A percentile compares a stretch with the other conserved stretches of the same genome.
phyloP scores from a whole-genome alignment of 352 stramenopile species.

The Chrysophaeum taylorii region DNA sequence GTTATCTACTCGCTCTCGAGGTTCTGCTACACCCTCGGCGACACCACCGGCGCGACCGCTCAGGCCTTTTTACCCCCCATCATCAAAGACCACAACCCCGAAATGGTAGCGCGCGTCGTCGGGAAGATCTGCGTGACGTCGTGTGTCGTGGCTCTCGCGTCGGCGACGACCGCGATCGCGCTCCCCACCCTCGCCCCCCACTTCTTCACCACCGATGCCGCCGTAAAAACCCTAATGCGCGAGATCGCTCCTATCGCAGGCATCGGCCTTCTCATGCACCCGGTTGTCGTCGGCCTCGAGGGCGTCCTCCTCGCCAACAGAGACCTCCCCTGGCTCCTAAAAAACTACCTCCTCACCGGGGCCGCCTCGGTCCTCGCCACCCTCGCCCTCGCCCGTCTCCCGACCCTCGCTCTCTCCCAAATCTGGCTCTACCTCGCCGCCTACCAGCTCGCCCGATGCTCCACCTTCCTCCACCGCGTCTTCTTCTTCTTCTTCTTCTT shows the following conservation, averaged over 20 bases:
- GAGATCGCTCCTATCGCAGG: constrained; percentile 7
- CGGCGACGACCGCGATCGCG: background rate
- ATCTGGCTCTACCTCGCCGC: background rate
- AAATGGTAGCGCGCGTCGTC: constrained; percentile 11
- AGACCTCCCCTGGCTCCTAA: background rate
- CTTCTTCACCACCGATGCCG: constrained; percentile 11
- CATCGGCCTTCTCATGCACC: constrained; percentile 17
- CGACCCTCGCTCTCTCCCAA: background rate
- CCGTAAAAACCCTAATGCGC: background rate
- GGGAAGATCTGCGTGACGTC: constrained; percentile 17
- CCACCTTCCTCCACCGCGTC: too few relatives aligned
- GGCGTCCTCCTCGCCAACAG: constrained; percentile 14
- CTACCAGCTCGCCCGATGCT: background rate
- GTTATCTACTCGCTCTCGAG: constrained; percentile 23
- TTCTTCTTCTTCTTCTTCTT: too few relatives aligned
- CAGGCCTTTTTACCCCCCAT: constrained; percentile 21
- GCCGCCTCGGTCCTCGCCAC: background rate
- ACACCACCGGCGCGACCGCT: constrained; percentile 17
- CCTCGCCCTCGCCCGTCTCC: background rate
- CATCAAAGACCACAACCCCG: constrained; percentile 1
- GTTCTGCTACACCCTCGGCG: constrained; percentile 25
- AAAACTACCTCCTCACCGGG: background rate
- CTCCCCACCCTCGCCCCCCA: background rate
- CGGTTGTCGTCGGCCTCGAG: constrained; percentile 20
- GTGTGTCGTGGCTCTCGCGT: constrained; percentile 1